Conservation (phyloP, 192 early-diverging fungal genomes). For the Linderina pennispora region DNA sequence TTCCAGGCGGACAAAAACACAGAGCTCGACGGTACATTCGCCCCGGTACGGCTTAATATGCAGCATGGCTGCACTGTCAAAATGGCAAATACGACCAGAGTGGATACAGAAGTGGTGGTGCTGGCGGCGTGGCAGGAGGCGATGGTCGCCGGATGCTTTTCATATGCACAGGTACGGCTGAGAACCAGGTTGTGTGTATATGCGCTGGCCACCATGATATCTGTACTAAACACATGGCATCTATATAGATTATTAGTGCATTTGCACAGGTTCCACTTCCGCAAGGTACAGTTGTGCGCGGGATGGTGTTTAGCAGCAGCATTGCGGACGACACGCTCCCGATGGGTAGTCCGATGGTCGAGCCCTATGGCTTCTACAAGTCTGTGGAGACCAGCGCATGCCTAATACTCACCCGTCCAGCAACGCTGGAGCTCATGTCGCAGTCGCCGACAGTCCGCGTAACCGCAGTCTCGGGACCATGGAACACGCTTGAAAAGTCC, state of each 20-base stretch:
- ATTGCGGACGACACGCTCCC: not conserved
- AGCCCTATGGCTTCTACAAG: slow-evolving; percentile 19
- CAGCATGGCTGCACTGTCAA: too few species aligned
- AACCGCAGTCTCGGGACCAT: slow-evolving; percentile 7
- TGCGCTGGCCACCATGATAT: too few species aligned
- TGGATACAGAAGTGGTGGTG: not conserved
- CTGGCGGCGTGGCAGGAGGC: not conserved
- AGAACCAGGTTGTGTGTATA: too few species aligned
- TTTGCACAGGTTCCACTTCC: slow-evolving; percentile 9
- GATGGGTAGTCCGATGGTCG: slow-evolving; percentile 26
- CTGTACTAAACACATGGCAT: too few species aligned
- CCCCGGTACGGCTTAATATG: too few species aligned
- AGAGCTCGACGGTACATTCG: too few species aligned
- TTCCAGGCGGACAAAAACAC: too few species aligned
- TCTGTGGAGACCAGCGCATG: not conserved
- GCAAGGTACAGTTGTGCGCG: too few species aligned
- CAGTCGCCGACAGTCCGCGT: not conserved
- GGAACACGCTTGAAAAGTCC: slow-evolving; percentile 9
- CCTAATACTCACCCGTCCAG: slow-evolving; percentile 5
- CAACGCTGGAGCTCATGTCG: not conserved
- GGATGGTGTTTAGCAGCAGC: slow-evolving; percentile 20
- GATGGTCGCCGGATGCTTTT: slow-evolving; percentile 18
- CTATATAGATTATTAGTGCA: too few species aligned
- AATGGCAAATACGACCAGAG: too few species aligned
- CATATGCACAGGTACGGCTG: slow-evolving; percentile 11